Conservation (phyloP, 1,139 yeast genomes). For the Protomyces pachydermus region DNA sequence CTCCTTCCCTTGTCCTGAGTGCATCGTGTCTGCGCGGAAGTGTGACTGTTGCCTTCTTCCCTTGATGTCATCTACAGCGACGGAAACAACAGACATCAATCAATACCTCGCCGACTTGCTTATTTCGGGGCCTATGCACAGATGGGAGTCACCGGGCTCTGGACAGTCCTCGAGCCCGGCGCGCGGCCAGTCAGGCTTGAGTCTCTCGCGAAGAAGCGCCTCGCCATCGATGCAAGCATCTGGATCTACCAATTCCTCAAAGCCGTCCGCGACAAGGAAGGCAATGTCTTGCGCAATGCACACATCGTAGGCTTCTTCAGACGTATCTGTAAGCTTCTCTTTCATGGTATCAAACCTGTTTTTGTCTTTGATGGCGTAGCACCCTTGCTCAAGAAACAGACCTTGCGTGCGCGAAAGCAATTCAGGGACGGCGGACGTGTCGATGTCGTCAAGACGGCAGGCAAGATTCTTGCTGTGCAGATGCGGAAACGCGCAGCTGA, state of each 20-base stretch:
- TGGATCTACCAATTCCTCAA: conserved; percentile 97
- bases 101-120: neutral
- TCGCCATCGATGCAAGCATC: conserved; percentile 97
- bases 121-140: neutral
- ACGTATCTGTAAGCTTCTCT: conserved; percentile 82
- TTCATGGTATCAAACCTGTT: conserved; percentile 83
- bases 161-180: conserved; percentile 88
- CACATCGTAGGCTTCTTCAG: conserved; percentile 93
- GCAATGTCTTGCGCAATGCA: conserved; percentile 69
- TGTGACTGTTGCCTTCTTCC: neutral
- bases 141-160: conserved; percentile 95
- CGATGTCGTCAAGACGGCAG: conserved; percentile 69
- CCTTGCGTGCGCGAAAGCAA: conserved; percentile 58
- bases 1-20: neutral
- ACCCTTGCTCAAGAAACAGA: conserved; percentile 72
- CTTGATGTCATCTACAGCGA: neutral
- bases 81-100: neutral
- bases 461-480: conserved; percentile 71
- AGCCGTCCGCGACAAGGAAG: conserved; percentile 85
- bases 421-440: conserved; percentile 71
- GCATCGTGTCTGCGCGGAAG: neutral
- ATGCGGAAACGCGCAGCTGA: conserved; percentile 54
- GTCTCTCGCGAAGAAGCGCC: conserved; percentile 56
- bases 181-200: conserved; percentile 89
- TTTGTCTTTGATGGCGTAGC: conserved; percentile 99